Evolutionary conservation across 2,329 filamentous ascomycete genomes (phyloP).

Genomic region (Cadophora gregata): DNA sequence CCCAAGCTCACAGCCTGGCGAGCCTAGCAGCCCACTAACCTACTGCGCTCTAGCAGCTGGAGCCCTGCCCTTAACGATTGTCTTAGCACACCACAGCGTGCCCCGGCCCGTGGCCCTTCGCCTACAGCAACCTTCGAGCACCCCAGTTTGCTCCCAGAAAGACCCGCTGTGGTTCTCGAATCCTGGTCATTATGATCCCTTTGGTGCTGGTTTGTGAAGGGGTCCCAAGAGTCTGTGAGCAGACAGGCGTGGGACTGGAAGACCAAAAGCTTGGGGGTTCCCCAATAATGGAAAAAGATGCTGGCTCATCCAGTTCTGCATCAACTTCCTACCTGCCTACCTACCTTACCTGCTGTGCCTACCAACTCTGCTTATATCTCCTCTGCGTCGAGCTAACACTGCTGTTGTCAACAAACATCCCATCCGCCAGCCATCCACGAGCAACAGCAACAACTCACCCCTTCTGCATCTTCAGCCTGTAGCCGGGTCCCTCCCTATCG

Average conservation of each 20-base stretch:
- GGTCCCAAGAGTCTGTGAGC: constrained; percentile 38
- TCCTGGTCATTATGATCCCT: constrained; percentile 26
- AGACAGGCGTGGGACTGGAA: constrained; percentile 38
- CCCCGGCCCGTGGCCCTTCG: constrained; percentile 5
- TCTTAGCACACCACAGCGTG: constrained; percentile 3
- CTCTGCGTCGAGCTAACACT: constrained; percentile 33
- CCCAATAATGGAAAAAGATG: constrained; percentile 30
- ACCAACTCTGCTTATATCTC: constrained; percentile 2
- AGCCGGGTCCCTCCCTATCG: constrained; percentile 25
- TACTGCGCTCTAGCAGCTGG: constrained; percentile 2
- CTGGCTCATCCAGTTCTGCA: constrained; percentile 8
- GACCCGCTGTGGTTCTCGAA: constrained; percentile 36
- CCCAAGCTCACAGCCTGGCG: constrained; percentile 15
- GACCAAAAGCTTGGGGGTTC: constrained; percentile 35
- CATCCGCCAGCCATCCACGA: constrained; percentile 32
- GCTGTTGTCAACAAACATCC: constrained; percentile 39
- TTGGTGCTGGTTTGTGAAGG: constrained; percentile 14
- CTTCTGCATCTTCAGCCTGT: constrained; percentile 32
- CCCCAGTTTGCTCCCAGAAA: constrained; percentile 23
- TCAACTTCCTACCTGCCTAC: constrained; percentile 12
- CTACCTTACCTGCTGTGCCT: too few relatives aligned
- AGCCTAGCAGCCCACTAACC: constrained; percentile 14
- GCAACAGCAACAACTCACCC: constrained; percentile 10
- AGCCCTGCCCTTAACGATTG: constrained; percentile 8
- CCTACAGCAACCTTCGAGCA: constrained; percentile 22